Conservation (phyloP, 2,329 filamentous ascomycete genomes). For the Periconia macrospinosa region DNA sequence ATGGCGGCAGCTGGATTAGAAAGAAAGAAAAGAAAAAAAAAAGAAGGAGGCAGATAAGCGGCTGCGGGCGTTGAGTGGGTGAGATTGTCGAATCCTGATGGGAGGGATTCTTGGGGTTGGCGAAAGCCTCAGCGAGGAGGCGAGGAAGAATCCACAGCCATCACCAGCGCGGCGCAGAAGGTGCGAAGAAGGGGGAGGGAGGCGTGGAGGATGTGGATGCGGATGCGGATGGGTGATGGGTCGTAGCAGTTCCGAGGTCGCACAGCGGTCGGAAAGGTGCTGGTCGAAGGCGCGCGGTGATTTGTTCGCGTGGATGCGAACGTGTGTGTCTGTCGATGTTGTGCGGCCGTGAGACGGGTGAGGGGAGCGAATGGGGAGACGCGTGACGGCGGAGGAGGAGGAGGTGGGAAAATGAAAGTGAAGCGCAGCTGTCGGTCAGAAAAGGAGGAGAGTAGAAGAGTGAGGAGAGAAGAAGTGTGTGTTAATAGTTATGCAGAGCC, state of each 20-base stretch:
- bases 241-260: constrained; percentile 23
- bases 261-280: constrained; percentile 21
- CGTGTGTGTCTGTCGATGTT: constrained; percentile 5
- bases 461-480: no score
- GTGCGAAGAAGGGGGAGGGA: constrained; percentile 4
- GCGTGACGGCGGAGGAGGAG: no score
- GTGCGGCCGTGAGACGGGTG: constrained; percentile 10
- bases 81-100: neutral
- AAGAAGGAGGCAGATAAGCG: neutral
- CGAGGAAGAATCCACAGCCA: constrained; percentile 28
- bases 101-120: constrained; percentile 1
- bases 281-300: constrained; percentile 5
- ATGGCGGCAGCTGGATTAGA: no score
- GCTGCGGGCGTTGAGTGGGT: neutral
- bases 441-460: no score
- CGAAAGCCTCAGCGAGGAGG: constrained; percentile 31
- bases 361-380: neutral
- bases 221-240: no score
- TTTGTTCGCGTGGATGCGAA: constrained; percentile 4
- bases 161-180: constrained; percentile 12
- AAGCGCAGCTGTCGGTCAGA: no score
- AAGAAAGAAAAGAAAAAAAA: neutral
- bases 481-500: no score
- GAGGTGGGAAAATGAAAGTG: no score
- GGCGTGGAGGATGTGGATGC: no score